Base-by-base conservation (phyloP, 1,284 basidiomycete species). In the Singerocomus inundabilis region DNA sequence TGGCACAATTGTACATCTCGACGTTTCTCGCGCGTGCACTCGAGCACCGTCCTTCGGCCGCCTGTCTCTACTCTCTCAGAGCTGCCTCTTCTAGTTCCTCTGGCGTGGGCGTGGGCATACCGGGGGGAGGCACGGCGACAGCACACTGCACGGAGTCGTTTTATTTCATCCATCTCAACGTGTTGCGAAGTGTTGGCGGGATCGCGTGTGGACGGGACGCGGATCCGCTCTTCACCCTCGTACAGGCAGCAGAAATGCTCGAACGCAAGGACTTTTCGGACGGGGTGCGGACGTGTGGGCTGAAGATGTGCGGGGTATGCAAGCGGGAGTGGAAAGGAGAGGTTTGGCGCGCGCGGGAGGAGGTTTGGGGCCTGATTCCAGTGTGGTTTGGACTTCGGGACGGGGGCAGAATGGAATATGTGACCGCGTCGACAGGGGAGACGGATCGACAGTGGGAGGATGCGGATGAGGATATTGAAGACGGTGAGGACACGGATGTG, bases 131-230 rank as follows among this genome's bases (percentile, higher is more conserved):
- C 13, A 30, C 50, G 1, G 6, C 36, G 1, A 11, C 38, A 8
- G 4, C 38, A 55, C 68, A 55, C 26, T 88, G 86, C 66, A 70
- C 71, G 52, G 82, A 87, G 52, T 84, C 85, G 12, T 86, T 84
- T 68, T 84, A 86, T 66, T 85, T 82, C 63, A 80, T 89, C 69
- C 80, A 79, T 70, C 76, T 88, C 51, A 87, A 88, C 62, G 69
- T 85, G 26, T 69, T 88, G 37, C 79, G 86, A 46, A 77, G 81
- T 24, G 76, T 88, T 43, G 81, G 83, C 1, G 85, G 86, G 0
- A 81, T 88, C 53, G 78, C 84, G 2, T 75, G 72, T 47, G 86
- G 86, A 38, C 73, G 86, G 28, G 85, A 88, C 59, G 85, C 82
- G 4, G 85, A 88, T 60, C 82, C 84, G 50, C 66, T 88, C 21